These are phyloP conservation scores for Casuarina cunninghamiana DNA, from an alignment of 306 rosid genomes.

Conservation along the genomic window DNA sequence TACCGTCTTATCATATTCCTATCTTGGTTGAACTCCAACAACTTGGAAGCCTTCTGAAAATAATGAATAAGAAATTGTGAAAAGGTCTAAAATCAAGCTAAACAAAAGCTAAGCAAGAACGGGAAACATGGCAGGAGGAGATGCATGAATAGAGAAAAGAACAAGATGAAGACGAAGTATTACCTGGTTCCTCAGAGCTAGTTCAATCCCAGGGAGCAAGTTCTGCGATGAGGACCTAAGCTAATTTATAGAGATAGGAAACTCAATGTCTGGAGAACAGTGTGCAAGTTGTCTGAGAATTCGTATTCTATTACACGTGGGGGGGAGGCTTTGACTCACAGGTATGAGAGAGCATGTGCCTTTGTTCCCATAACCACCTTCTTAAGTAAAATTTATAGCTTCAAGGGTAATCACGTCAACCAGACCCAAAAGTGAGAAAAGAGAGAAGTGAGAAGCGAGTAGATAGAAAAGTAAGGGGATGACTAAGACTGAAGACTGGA, in stretches of 20 bases:
- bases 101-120: not conserved
- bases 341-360: constrained; percentile 22
- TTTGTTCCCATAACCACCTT: constrained; percentile 12
- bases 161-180: not conserved
- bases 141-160: not conserved
- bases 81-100: not conserved
- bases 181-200: not conserved
- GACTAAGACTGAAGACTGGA: not conserved
- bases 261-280: not conserved
- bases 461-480: not conserved
- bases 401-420: not conserved
- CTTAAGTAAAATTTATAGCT: not conserved
- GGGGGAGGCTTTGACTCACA: constrained; percentile 32
- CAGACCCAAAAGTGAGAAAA: not conserved
- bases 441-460: not conserved
- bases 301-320: too few species aligned
- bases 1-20: too few species aligned
- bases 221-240: not conserved
- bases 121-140: not conserved
- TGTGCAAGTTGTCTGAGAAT: not conserved
- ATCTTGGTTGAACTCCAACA: not conserved
- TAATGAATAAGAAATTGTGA: not conserved
- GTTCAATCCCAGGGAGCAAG: not conserved
- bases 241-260: not conserved
- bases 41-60: not conserved